A percentile compares a stretch with the other conserved stretches of the same genome.
Evolutionary conservation across 352 stramenopile genomes (phyloP).

Genomic region (Halophytophthora batemanensis): DNA sequence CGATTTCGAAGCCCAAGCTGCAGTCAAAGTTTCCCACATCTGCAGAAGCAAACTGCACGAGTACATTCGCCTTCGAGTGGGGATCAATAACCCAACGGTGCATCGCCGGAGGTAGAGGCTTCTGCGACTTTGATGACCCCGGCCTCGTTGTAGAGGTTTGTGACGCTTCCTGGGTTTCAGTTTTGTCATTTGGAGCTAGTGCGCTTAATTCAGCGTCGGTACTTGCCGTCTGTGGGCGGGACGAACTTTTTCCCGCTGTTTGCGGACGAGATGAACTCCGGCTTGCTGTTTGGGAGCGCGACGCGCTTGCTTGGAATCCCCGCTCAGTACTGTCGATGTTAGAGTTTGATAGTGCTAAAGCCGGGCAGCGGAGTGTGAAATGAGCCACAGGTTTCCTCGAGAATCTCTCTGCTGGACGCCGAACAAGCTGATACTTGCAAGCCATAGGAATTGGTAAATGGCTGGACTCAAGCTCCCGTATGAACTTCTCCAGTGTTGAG

Average conservation of each 20-base stretch:
- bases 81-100: conserved; percentile 80
- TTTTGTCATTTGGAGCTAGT: not conserved
- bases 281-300: conserved; percentile 7
- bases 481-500: conserved; percentile 55
- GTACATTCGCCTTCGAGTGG: conserved; percentile 51
- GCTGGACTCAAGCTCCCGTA: conserved; percentile 60
- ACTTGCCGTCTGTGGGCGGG: conserved; percentile 1
- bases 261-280: conserved; percentile 17
- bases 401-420: conserved; percentile 58
- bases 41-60: conserved; percentile 77
- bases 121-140: conserved; percentile 2
- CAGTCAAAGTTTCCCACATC: conserved; percentile 82
- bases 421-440: conserved; percentile 79
- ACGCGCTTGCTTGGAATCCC: conserved; percentile 10
- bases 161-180: conserved; percentile 5
- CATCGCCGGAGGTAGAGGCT: not conserved
- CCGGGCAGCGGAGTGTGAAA: conserved; percentile 34
- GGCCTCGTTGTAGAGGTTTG: conserved; percentile 1
- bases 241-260: conserved; percentile 16
- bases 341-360: conserved; percentile 6
- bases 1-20: conserved; percentile 89
- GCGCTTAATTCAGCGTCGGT: not conserved
- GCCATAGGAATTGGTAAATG: conserved; percentile 57
- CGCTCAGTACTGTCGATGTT: conserved; percentile 19
- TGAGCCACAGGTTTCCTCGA: conserved; percentile 48